Base-by-base conservation (phyloP, 768 basidiomycete genomes). In the Pleurotus sapidus region DNA sequence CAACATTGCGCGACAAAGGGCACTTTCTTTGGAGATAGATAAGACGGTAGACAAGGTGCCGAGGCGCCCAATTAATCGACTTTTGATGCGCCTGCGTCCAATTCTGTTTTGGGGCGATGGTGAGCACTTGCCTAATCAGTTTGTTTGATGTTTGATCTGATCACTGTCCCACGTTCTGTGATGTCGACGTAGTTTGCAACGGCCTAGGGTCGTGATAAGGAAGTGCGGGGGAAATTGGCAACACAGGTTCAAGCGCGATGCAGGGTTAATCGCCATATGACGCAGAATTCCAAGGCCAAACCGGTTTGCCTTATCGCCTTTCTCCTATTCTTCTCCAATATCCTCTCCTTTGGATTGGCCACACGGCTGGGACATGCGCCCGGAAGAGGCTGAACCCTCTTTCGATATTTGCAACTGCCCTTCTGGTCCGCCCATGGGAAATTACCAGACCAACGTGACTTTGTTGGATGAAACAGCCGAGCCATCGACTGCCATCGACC, bases 361-460 rank as follows among this genome's bases (percentile, higher is more conserved):
- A 20, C 20, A 20, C 20, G 20, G 20, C 30, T 11, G 30, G 8
- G 30, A 11, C 9, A 11, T 34, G 30, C 30, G 30, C 9, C 30
- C 30, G 30, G 30, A 34, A 34, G 30, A 11, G 30, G 20, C 6
- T 40, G 9, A 11, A 15, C 14, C 20, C 17, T 54, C n/a, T 54
- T 54, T 54, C 42, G 51, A 54, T 54, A 23, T 7, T 18, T 54
- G 51, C 18, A 54, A 20, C 23, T 40, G 8, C 39, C 42, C n/a
- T 23, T 17, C 23, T 51, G 24, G 49, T 53, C 23, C 23, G 49
- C 15, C 27, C 49, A 38, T 54, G 51, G 39, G 51, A 54, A 53
- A 54, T 15, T 23, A 40, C 34, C 15, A 34, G 39, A 42, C 39
- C 51, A 51, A 34, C 34, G 34, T 30, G 49, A 51, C 49, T 38